Conservation (phyloP, 2,329 filamentous ascomycete species). For the Keithomyces neogunnii region DNA sequence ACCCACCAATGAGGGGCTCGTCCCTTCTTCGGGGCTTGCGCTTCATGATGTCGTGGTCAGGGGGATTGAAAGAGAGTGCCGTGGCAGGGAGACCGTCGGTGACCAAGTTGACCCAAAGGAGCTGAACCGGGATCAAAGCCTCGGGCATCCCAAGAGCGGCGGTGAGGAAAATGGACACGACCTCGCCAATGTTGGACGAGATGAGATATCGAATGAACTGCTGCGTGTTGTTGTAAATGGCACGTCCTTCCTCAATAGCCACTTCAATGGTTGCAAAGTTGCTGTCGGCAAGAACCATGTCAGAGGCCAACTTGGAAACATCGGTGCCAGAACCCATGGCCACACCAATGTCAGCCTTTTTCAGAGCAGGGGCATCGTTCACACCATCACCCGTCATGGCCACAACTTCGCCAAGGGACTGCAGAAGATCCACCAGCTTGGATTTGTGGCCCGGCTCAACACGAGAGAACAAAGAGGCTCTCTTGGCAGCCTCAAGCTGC, state of each 20-base stretch:
- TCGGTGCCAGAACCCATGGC: conserved; percentile 98
- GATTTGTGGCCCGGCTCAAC: conserved; percentile 96
- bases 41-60: conserved; percentile 98
- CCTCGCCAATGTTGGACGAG: conserved; percentile 97
- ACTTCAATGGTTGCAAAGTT: conserved; percentile 98
- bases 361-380: conserved; percentile 93
- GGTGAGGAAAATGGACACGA: conserved; percentile 97
- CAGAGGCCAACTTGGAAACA: conserved; percentile 89
- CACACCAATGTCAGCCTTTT: conserved; percentile 98
- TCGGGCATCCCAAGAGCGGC: conserved; percentile 96
- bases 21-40: conserved; percentile 85
- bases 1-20: conserved; percentile 84
- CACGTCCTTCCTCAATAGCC: conserved; percentile 92
- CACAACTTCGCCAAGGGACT: conserved; percentile 87
- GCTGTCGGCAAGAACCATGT: conserved; percentile 97
- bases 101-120: conserved; percentile 97
- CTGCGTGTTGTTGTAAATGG: conserved; percentile 99
- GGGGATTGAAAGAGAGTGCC: conserved; percentile 92
- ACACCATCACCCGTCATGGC: conserved; percentile 99
- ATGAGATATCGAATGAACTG: conserved; percentile 99
- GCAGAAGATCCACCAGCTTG: conserved; percentile 93
- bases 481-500: conserved; percentile 76
- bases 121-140: conserved; percentile 90
- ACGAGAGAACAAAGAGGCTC: conserved; percentile 86
- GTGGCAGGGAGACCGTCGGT: conserved; percentile 96